Base-by-base conservation (phyloP, 306 rosid genomes). In the Oxytropis ochrocephala region DNA sequence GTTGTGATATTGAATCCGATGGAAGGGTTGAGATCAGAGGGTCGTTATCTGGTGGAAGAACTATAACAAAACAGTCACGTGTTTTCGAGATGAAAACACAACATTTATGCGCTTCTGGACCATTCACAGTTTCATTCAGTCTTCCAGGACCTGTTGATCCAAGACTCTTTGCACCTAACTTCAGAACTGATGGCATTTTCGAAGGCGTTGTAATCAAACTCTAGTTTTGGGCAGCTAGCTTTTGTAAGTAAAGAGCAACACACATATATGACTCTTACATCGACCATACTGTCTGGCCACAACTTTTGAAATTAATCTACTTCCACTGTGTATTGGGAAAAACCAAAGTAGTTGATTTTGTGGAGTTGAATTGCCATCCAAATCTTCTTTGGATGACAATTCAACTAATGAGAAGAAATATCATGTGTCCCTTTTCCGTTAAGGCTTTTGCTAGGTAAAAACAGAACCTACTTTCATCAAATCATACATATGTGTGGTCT, bases 91-190 rank as follows among this genome's bases (percentile, higher is more conserved):
- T 87, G 89, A 82, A 81, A 71, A 56, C 67, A 56, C 83, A 12
- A 76, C 84, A 74, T 14, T 27, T 89, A 32, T 85, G 91, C 81
- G 72, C 86, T 7, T 80, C 92, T 19, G 96, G 96, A 59, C 89
- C 87, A 29, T 89, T 89, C 80, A 81, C 90, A 4, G 75, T 87
- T 66, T 83, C 89, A 30, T 89, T 87, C 81, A 79, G 72, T 74
- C 93, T 89, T 68, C 96, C 96, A 1, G 92, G 96, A 67, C 89
- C 93, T 38, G 89, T 89, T 59, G 89, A 89, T 81, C 96, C 96
- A 5, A 85, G 93, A 76, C 96, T 87, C 39, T 79, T 87, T 50
- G 81, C 86, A n/a, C 89, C 91, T 2, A 78, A 83, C 81, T 89
- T 89, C 53, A 70, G 87, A 73, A 17, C 86, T 59, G 96, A 89